These are phyloP conservation scores for Aureobasidium melanogenum DNA, from an alignment of 2,329 filamentous ascomycete genomes.

Conservation along the genomic window DNA sequence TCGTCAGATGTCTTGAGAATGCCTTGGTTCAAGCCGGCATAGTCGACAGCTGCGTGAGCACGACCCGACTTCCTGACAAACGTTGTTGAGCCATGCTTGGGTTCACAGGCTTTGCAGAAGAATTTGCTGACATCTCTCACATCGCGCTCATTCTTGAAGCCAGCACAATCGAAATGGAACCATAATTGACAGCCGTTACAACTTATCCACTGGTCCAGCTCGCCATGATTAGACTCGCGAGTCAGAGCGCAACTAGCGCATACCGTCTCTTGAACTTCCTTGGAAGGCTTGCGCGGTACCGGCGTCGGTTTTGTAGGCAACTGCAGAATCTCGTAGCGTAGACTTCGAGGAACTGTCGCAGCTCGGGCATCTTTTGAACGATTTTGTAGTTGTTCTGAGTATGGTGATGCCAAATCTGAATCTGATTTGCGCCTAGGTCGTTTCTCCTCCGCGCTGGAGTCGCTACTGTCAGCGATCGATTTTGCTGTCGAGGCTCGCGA, in stretches of 20 bases:
- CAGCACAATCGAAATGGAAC: slow-evolving; percentile 60
- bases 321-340: slow-evolving; percentile 11
- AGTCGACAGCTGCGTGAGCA: slow-evolving; percentile 58
- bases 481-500: slow-evolving; percentile 10
- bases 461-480: slow-evolving; percentile 2
- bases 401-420: neutral
- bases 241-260: slow-evolving; percentile 51
- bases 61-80: slow-evolving; percentile 58
- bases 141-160: slow-evolving; percentile 55
- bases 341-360: slow-evolving; percentile 12
- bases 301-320: neutral
- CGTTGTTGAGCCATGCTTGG: slow-evolving; percentile 53
- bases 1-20: slow-evolving; percentile 57
- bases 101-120: slow-evolving; percentile 52
- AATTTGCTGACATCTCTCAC: slow-evolving; percentile 60
- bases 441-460: slow-evolving; percentile 4
- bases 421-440: slow-evolving; percentile 10
- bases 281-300: slow-evolving; percentile 9
- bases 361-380: neutral
- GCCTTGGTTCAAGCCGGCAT: slow-evolving; percentile 58
- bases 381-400: neutral
- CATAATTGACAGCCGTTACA: slow-evolving; percentile 61
- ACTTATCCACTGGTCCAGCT: slow-evolving; percentile 55
- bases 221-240: slow-evolving; percentile 42
- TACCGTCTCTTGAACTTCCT: slow-evolving; percentile 33